Base-by-base conservation (phyloP, 768 basidiomycete genomes). In the Pleurotus tuber-regium region DNA sequence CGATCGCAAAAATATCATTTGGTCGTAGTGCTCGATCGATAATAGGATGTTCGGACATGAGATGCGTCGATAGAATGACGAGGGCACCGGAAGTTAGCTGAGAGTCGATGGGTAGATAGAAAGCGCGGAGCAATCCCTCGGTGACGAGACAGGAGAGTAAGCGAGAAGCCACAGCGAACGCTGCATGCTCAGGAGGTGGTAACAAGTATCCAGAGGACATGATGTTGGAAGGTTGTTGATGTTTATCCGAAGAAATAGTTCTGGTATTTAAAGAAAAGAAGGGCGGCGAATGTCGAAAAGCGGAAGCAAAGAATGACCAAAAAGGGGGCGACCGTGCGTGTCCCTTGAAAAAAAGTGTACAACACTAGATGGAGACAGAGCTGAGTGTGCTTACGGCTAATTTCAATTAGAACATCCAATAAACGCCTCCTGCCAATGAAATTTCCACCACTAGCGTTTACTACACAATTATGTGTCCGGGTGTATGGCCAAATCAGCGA, bases 141-240 rank as follows among this genome's bases (percentile, higher is more conserved):
- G 77, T 78, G 46, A 79, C 73, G 42, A 79, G 66, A 53, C 75
- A 77, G 11, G 77, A 73, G 11, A 79, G 55, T 46, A 79, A 70
- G 40, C 78, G 74, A 25, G 76, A 77, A 21, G 64, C 66, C 36
- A 78, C 75, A 7, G 77, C 75, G 53, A 78, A 77, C 4, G 65
- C 63, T 21, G 77, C 74, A 53, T 70, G 71, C 23, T 70, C 58
- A 33, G 35, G 39, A 26, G 72, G 73, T 36, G 64, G 58, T n/a
- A 73, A 59, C 29, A 57, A 57, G 28, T 62, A 70, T 18, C 68
- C 69, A 24, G 71, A 68, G 36, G 72, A 71, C 71, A 72, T 72
- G 24, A 55, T 53, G 50, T 46, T 53, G 40, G 30, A 19, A 26
- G 41, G 51, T 41, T 19, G 43, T 33, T 39, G 54, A 9, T n/a